These are phyloP conservation scores for Paramecium sonneborni DNA, from an alignment of 73 alveolate species.

Conservation along the genomic window DNA sequence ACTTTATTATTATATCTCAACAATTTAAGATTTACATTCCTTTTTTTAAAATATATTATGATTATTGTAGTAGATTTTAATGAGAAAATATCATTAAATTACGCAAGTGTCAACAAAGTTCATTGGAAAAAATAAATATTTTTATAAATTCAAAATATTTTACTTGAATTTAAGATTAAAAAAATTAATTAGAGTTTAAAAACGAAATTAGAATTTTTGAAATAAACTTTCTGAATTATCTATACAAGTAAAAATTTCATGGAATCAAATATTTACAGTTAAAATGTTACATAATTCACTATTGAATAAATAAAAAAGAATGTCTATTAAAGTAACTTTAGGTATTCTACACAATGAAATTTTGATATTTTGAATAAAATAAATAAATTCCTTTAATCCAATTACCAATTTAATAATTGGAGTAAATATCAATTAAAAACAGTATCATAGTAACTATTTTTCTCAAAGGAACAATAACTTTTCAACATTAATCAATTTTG, in stretches of 20 bases:
- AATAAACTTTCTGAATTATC: not conserved
- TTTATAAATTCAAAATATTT: not conserved
- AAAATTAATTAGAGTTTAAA: not conserved
- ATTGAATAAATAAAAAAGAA: not conserved
- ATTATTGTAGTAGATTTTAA: slow-evolving; percentile 36
- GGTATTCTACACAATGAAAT: not conserved
- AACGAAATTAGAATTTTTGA: not conserved
- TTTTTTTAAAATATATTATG: slow-evolving; percentile 47
- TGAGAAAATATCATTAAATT: not conserved
- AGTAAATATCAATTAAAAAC: not conserved
- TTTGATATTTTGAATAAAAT: not conserved
- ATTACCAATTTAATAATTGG: not conserved
- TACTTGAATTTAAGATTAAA: not conserved
- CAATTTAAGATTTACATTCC: slow-evolving; percentile 4
- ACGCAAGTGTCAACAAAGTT: not conserved
- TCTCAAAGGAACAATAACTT: not conserved
- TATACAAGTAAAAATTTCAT: not conserved
- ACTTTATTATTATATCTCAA: not conserved
- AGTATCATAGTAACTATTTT: not conserved
- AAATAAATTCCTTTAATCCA: not conserved
- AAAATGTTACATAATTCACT: not conserved
- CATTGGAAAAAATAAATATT: not conserved
- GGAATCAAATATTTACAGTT: not conserved
- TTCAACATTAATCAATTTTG: not conserved
- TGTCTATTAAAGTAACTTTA: not conserved